Base-by-base conservation (phyloP, 257 asterid species). In the Scutellaria baicalensis region DNA sequence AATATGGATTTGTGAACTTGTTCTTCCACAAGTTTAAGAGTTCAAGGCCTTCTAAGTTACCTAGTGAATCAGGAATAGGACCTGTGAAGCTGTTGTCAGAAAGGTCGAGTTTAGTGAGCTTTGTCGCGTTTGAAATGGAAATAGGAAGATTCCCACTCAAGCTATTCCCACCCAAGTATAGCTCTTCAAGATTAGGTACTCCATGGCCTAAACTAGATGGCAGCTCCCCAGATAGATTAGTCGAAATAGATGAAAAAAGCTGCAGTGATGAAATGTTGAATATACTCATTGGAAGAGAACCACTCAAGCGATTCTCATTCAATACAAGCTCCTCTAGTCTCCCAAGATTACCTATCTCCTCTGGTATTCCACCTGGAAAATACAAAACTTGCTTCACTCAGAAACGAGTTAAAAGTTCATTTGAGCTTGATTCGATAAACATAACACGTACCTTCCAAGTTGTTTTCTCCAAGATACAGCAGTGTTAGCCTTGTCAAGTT, bases 181-280 rank as follows among this genome's bases (percentile, higher is more conserved):
- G 18, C 9, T 21, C 68, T 74, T 71, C 51, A 14, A 82, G 81
- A 52, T 77, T 77, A 2, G 79, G 84, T 3, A 35, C 1, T 6
- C 73, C 60, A 9, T 13, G 44, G 5, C 83, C 75, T 1, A 71
- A 4, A 42, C 14, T 70, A 23, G 71, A 9, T 2, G 86, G 77
- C 8, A 82, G 78, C 49, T 9, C 62, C 1, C 52, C 58, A 6
- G 11, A 11, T 11, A 20, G 18, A 51, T 18, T 18, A 20, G 18
- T 18, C 58, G 4, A 2, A 27, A 51, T 35, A 12, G 18, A 8
- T n/a, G 71, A 1, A 9, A 79, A 21, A 5, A 55, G 0, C 63
- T 8, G 13, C n/a, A 79, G 54, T 17, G 77, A 47, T 38, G 84
- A 68, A 4, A 84, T 76, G 77, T 81, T 81, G 60, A 81, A 81